These are phyloP conservation scores for Cynanchum wilfordii DNA, from an alignment of 257 asterid species.

Conservation along the genomic window DNA sequence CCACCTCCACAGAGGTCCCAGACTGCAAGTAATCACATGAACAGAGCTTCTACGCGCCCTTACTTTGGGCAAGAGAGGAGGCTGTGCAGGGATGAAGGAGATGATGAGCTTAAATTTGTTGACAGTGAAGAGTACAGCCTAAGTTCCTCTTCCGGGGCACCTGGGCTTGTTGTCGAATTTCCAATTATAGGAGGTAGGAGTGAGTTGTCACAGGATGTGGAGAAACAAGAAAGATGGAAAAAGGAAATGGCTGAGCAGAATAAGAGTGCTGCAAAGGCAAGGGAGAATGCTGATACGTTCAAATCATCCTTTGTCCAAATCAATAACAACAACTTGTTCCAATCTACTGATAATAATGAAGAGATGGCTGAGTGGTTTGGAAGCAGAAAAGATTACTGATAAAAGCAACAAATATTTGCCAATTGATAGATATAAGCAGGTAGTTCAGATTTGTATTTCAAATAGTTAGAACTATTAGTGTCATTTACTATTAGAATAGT, in stretches of 20 bases:
- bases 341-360: constrained; percentile 40
- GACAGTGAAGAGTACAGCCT: constrained; percentile 30
- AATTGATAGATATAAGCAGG: no score
- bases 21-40: constrained; percentile 18
- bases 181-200: constrained; percentile 79
- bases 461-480: no score
- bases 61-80: constrained; percentile 34
- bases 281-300: constrained; percentile 26
- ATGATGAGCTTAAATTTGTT: constrained; percentile 30
- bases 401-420: no score
- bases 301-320: constrained; percentile 22
- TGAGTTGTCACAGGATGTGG: constrained; percentile 41
- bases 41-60: constrained; percentile 29
- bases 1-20: constrained; percentile 22
- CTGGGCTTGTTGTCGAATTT: constrained; percentile 48
- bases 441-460: no score
- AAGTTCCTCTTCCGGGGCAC: constrained; percentile 19
- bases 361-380: constrained; percentile 84
- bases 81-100: constrained; percentile 17
- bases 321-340: constrained; percentile 11
- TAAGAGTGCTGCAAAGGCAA: constrained; percentile 26
- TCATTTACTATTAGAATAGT: no score
- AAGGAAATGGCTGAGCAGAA: constrained; percentile 36
- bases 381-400: constrained; percentile 3
- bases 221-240: constrained; percentile 55